Conservation (phyloP, 2,329 filamentous ascomycete genomes). For the Parasarocladium wereldwijsianum region DNA sequence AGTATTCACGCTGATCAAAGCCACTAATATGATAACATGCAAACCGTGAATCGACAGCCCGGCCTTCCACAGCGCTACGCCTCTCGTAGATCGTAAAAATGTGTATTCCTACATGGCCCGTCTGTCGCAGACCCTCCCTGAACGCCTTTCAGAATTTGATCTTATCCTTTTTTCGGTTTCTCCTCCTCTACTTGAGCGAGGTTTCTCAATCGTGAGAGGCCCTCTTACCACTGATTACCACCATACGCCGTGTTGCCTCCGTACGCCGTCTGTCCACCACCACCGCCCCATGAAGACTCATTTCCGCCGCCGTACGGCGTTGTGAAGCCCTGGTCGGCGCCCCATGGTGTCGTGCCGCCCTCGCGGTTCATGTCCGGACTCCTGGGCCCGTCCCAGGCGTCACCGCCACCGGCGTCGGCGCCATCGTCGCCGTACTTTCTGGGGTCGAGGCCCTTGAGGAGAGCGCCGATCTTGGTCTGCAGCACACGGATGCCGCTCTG, state of each 20-base stretch:
- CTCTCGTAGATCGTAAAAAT: too few relatives aligned
- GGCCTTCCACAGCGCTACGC: too few relatives aligned
- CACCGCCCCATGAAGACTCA: conserved; percentile 50
- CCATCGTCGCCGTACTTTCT: conserved; percentile 36
- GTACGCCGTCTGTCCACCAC: conserved; percentile 27
- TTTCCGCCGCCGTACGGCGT: conserved; percentile 50
- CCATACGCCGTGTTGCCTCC: conserved; percentile 38
- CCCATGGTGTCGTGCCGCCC: conserved; percentile 39
- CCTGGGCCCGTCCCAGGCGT: conserved; percentile 47
- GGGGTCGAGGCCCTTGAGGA: conserved; percentile 46
- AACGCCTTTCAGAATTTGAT: too few relatives aligned
- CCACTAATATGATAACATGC: too few relatives aligned
- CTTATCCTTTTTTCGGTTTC: too few relatives aligned
- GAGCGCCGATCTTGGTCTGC: conserved; percentile 74
- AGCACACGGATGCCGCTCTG: conserved; percentile 77
- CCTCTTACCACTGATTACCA: too few relatives aligned
- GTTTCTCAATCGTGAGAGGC: too few relatives aligned
- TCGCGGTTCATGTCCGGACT: conserved; percentile 51
- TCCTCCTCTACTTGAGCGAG: too few relatives aligned
- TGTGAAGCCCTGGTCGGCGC: conserved; percentile 39
- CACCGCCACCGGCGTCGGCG: conserved; percentile 42
- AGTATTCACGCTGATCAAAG: too few relatives aligned
- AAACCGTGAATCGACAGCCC: too few relatives aligned
- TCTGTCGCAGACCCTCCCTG: too few relatives aligned
- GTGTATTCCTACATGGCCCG: too few relatives aligned